phyloP scores from a whole-genome alignment of 2,329 filamentous ascomycete genomes.

The Ophiosphaerella korrae region DNA sequence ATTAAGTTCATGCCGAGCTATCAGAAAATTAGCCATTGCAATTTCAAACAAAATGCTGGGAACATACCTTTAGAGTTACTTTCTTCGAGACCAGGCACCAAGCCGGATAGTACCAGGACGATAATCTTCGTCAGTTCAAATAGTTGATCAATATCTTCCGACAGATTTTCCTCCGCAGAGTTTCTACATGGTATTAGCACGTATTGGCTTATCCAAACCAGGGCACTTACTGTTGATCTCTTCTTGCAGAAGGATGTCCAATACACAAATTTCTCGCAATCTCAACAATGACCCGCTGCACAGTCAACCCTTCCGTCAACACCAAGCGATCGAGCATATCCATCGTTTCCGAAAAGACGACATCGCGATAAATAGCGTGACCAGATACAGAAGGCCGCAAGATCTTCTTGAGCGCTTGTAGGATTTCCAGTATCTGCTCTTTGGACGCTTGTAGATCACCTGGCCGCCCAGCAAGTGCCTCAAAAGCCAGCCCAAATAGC shows the following conservation, averaged over 20 bases:
- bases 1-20: conserved; percentile 76
- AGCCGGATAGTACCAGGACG: conserved; percentile 84
- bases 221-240: conserved; percentile 61
- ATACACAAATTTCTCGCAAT: conserved; percentile 90
- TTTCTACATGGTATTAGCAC: conserved; percentile 15
- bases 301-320: conserved; percentile 84
- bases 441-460: conserved; percentile 72
- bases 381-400: conserved; percentile 92
- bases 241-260: conserved; percentile 85
- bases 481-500: conserved; percentile 93
- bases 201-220: no score
- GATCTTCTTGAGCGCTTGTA: conserved; percentile 92
- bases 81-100: conserved; percentile 81
- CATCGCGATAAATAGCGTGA: conserved; percentile 93
- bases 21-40: conserved; percentile 37
- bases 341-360: conserved; percentile 96
- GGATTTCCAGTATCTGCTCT: conserved; percentile 83
- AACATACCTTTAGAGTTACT: conserved; percentile 43
- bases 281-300: conserved; percentile 91
- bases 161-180: conserved; percentile 73
- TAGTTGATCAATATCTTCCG: conserved; percentile 95
- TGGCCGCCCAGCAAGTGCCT: conserved; percentile 85
- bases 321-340: conserved; percentile 91
- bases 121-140: conserved; percentile 97
- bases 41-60: background rate